Percentiles rank a stretch among this genome's conserved stretches.
Evolutionary conservation across 345 rosid genomes (phyloP).

Genomic region (Raphanus raphanistrum): DNA sequence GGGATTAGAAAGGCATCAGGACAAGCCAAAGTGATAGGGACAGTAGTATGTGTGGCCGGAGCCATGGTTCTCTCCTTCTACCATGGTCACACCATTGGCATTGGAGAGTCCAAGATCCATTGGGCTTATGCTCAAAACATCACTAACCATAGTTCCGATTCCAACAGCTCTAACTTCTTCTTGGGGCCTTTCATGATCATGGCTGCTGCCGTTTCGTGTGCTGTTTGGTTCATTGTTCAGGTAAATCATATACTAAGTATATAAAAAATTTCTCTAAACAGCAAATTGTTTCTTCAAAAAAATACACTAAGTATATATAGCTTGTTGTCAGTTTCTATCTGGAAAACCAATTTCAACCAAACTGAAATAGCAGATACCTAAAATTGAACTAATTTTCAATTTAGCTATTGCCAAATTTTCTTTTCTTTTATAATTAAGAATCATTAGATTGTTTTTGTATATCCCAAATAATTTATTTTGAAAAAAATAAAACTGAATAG

Average conservation of each 20-base stretch:
- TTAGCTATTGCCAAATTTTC: background rate
- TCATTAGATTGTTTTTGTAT: background rate
- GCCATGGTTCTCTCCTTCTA: conserved; percentile 92
- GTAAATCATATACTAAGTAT: conserved; percentile 38
- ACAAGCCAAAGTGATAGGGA: conserved; percentile 79
- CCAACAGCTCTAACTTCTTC: conserved; percentile 45
- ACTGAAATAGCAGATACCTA: background rate
- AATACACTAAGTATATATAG: no score
- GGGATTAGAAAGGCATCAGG: conserved; percentile 62
- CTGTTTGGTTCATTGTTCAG: conserved; percentile 82
- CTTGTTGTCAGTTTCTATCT: background rate
- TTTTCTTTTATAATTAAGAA: background rate
- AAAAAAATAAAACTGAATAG: no score
- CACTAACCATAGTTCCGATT: conserved; percentile 19
- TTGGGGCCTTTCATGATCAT: conserved; percentile 67
- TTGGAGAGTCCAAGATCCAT: conserved; percentile 68
- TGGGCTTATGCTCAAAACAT: conserved; percentile 64
- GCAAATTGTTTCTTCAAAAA: no score
- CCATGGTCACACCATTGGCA: conserved; percentile 60
- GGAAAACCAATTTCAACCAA: background rate
- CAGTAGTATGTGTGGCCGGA: conserved; percentile 75
- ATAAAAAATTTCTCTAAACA: no score
- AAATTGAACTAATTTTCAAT: background rate
- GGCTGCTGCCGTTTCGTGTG: conserved; percentile 59
- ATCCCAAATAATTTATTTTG: no score